These are phyloP conservation scores for Cyberlindnera misumaiensis DNA, from an alignment of 805 yeast genomes.

Conservation along the genomic window DNA sequence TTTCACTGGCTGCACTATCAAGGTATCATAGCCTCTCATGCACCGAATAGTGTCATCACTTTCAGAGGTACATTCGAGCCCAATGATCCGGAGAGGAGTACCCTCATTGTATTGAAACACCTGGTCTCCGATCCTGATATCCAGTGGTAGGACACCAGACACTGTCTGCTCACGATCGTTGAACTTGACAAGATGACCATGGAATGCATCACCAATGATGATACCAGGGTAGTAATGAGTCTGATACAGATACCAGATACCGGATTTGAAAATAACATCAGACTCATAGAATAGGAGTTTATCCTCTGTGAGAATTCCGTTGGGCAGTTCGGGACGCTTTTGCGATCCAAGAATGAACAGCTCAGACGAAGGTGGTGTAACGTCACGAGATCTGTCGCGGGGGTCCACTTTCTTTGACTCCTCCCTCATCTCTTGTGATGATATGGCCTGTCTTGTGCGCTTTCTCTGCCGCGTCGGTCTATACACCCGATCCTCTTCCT, in stretches of 20 bases:
- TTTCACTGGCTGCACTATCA: conserved; percentile 29
- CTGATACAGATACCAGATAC: conserved; percentile 50
- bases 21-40: conserved; percentile 54
- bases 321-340: not conserved
- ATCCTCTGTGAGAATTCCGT: conserved; percentile 3
- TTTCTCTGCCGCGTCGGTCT: conserved; percentile 1
- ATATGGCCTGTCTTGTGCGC: not conserved
- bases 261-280: conserved; percentile 26
- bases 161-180: conserved; percentile 31
- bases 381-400: too few relatives aligned
- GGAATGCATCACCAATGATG: conserved; percentile 23
- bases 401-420: too few relatives aligned
- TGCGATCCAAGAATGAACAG: conserved; percentile 1
- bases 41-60: conserved; percentile 35
- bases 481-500: not conserved
- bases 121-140: conserved; percentile 50
- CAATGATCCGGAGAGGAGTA: conserved; percentile 37
- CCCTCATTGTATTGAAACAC: conserved; percentile 29
- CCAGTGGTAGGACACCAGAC: conserved; percentile 31
- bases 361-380: conserved; percentile 1
- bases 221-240: conserved; percentile 46
- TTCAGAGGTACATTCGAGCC: conserved; percentile 28
- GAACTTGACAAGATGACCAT: conserved; percentile 31
- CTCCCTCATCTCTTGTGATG: not conserved
- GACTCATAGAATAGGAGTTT: conserved; percentile 15